These are phyloP conservation scores for Begonia peltatifolia DNA, from an alignment of 306 rosid species.

Conservation along the genomic window DNA sequence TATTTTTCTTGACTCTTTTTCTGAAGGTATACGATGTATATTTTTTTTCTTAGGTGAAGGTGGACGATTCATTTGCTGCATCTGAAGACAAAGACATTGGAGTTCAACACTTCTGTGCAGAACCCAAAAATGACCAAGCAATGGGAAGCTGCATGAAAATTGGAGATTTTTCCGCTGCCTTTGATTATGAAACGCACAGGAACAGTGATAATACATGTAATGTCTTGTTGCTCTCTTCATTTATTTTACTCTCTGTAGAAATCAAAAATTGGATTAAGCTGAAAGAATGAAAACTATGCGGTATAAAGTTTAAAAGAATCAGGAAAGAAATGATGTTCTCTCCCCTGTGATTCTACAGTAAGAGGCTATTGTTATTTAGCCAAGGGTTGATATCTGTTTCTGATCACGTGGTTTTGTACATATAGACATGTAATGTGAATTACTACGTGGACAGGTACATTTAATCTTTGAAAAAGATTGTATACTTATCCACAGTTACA, in stretches of 20 bases:
- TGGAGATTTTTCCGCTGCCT: constrained; percentile 31
- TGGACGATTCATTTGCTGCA: constrained; percentile 40
- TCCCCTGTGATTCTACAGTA: too few species aligned
- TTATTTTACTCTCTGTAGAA: too few species aligned
- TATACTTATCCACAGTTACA: neutral
- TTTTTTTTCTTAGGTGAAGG: constrained; percentile 27
- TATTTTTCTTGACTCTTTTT: neutral
- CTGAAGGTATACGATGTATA: neutral
- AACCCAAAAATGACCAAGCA: constrained; percentile 40
- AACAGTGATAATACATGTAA: constrained; percentile 22
- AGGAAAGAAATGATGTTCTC: too few species aligned
- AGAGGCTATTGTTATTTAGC: too few species aligned
- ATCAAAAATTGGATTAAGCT: too few species aligned
- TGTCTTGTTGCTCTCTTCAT: neutral
- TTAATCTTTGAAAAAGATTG: constrained; percentile 2
- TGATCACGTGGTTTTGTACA: too few species aligned
- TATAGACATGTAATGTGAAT: too few species aligned
- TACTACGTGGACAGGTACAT: neutral
- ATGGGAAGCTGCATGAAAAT: constrained; percentile 28
- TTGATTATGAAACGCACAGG: constrained; percentile 31
- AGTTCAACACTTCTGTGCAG: constrained; percentile 46
- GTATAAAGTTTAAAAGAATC: neutral
- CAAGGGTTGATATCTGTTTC: too few species aligned
- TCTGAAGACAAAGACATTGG: constrained; percentile 40
- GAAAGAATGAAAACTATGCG: neutral